phyloP scores from a whole-genome alignment of 352 stramenopile genomes.

The Blastocystis sp. region DNA sequence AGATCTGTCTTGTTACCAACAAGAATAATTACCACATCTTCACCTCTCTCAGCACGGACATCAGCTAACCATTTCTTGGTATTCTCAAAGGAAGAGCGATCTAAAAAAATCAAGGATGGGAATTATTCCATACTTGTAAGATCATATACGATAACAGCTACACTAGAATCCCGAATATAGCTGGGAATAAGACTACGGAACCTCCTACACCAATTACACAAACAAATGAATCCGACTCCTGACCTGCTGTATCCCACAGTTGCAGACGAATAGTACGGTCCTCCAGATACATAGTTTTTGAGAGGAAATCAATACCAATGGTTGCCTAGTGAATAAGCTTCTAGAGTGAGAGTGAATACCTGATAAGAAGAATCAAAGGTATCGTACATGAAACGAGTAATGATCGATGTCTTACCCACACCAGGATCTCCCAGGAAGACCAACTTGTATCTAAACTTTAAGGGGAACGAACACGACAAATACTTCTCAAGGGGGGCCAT shows the following conservation, averaged over 20 bases:
- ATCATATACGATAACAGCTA: slow-evolving; percentile 99
- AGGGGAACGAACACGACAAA: neutral
- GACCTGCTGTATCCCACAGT: slow-evolving; percentile 95
- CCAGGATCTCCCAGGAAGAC: slow-evolving; percentile 92
- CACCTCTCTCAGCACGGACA: slow-evolving; percentile 91
- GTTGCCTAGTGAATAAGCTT: slow-evolving; percentile 79
- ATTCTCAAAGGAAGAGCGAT: slow-evolving; percentile 94
- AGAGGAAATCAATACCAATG: slow-evolving; percentile 99
- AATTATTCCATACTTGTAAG: slow-evolving; percentile 85
- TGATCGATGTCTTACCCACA: slow-evolving; percentile 99
- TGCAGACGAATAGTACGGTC: slow-evolving; percentile 95
- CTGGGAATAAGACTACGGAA: slow-evolving; percentile 90
- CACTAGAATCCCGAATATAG: slow-evolving; percentile 96
- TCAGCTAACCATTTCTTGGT: slow-evolving; percentile 99
- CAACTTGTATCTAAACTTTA: slow-evolving; percentile 70
- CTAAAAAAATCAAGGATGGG: slow-evolving; percentile 71
- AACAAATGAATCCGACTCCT: slow-evolving; percentile 79
- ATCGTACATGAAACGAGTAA: slow-evolving; percentile 99
- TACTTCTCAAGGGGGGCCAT: slow-evolving; percentile 63
- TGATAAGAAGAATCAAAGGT: slow-evolving; percentile 94
- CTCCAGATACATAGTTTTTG: slow-evolving; percentile 97
- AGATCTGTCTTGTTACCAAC: slow-evolving; percentile 99
- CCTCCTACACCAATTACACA: slow-evolving; percentile 70
- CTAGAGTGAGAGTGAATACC: slow-evolving; percentile 67
- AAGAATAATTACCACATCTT: slow-evolving; percentile 98